phyloP scores from a whole-genome alignment of 306 rosid species.

The Casuarina glauca region DNA sequence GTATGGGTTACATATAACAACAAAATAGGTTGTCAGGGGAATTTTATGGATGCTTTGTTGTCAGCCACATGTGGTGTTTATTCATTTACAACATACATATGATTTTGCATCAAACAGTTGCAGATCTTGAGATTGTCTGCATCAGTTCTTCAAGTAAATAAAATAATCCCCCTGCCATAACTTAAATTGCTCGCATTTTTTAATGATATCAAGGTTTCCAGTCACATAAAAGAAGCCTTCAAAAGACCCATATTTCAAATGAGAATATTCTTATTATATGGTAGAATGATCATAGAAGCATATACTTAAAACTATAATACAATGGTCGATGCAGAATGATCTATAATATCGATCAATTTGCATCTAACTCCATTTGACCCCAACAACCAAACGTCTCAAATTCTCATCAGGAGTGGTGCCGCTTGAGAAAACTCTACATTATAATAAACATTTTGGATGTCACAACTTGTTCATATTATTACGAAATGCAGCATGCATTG shows the following conservation, averaged over 20 bases:
- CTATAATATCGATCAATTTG: constrained; percentile 26
- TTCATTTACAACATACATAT: neutral
- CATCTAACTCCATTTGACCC: constrained; percentile 23
- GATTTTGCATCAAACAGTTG: neutral
- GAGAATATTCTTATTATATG: constrained; percentile 3
- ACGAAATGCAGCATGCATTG: constrained; percentile 86
- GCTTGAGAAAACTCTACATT: neutral
- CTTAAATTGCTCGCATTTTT: neutral
- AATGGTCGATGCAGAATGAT: constrained; percentile 33
- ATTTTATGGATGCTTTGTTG: neutral
- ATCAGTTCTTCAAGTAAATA: no score
- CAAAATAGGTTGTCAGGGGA: neutral
- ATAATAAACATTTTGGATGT: constrained; percentile 3
- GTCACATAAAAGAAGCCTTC: neutral
- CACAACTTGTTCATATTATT: neutral
- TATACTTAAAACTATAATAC: neutral
- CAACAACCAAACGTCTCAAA: constrained; percentile 39
- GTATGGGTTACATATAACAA: neutral
- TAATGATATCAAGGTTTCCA: neutral
- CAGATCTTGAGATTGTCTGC: no score
- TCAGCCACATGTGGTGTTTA: neutral
- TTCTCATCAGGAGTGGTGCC: constrained; percentile 22
- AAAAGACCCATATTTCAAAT: neutral
- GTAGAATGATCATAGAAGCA: neutral
- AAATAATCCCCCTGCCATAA: neutral